A percentile compares a stretch with the other conserved stretches of the same genome.
Evolutionary conservation across 352 stramenopile species (phyloP).

Genomic region (Phytopythium sindhum): DNA sequence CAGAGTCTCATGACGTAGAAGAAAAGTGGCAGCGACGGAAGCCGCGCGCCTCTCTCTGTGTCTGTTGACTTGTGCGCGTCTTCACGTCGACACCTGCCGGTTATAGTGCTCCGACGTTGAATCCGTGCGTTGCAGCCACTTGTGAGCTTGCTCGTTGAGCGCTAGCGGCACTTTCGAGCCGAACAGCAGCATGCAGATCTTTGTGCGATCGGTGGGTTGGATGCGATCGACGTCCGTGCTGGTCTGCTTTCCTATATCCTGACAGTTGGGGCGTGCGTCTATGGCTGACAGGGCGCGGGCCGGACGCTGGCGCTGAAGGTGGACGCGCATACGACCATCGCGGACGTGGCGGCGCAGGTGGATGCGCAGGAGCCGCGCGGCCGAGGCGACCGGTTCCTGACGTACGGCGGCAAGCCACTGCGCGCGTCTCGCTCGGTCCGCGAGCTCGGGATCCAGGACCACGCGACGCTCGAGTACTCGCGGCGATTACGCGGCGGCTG

Average conservation of each 20-base stretch:
- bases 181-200: slow-evolving; percentile 56
- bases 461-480: slow-evolving; percentile 52
- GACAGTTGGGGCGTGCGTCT: not conserved
- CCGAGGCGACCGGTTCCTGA: slow-evolving; percentile 30
- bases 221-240: not conserved
- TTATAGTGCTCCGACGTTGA: not conserved
- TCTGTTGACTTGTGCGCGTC: not conserved
- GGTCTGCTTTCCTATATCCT: too few relatives aligned
- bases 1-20: not conserved
- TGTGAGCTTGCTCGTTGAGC: not conserved
- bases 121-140: not conserved
- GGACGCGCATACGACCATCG: slow-evolving; percentile 27
- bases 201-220: slow-evolving; percentile 53
- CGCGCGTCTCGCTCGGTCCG: slow-evolving; percentile 33
- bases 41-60: not conserved
- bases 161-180: not conserved
- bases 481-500: slow-evolving; percentile 52
- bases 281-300: slow-evolving; percentile 29
- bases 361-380: slow-evolving; percentile 17
- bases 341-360: slow-evolving; percentile 30
- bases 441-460: slow-evolving; percentile 70
- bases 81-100: not conserved
- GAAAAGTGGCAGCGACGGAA: not conserved
- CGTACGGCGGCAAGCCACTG: slow-evolving; percentile 62
- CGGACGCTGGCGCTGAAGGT: slow-evolving; percentile 35